Evolutionary conservation across 495 filamentous ascomycete species (phyloP).

Genomic region (Platismatia glauca): DNA sequence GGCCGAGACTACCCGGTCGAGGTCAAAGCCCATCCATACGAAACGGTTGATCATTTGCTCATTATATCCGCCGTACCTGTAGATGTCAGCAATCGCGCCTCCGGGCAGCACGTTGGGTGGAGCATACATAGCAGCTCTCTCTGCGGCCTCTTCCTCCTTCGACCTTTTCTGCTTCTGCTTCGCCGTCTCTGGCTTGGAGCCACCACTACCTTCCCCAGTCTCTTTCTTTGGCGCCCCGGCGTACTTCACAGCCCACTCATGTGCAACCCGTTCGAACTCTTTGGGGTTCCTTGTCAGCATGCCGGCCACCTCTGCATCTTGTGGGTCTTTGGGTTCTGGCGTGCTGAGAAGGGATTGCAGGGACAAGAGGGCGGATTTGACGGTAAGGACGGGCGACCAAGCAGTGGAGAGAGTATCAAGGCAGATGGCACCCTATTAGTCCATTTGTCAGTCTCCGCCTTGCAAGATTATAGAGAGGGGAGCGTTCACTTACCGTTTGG

Average conservation of each 20-base stretch:
- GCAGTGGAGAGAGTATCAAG: conserved; percentile 82
- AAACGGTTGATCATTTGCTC: conserved; percentile 82
- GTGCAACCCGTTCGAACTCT: conserved; percentile 71
- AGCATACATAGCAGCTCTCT: conserved; percentile 40
- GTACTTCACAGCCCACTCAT: conserved; percentile 82
- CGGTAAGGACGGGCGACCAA: conserved; percentile 92
- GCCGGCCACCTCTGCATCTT: conserved; percentile 89
- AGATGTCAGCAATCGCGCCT: conserved; percentile 17
- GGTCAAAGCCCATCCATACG: conserved; percentile 85
- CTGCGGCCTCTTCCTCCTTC: conserved; percentile 33
- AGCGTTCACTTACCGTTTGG: conserved; percentile 60
- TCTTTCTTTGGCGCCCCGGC: conserved; percentile 64
- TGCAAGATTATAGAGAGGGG: conserved; percentile 3
- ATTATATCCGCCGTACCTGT: conserved; percentile 83
- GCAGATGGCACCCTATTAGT: conserved; percentile 80
- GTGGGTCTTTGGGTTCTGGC: conserved; percentile 92
- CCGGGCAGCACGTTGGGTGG: conserved; percentile 18
- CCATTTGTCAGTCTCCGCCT: conserved; percentile 13
- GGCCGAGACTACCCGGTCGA: conserved; percentile 77
- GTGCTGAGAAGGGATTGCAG: conserved; percentile 87
- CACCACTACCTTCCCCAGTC: conserved; percentile 41
- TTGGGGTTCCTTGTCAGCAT: conserved; percentile 77
- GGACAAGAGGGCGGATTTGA: conserved; percentile 89
- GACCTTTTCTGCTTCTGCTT: conserved; percentile 41
- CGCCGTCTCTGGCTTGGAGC: conserved; percentile 39